Conservation (phyloP, 129 eudicot species). For the Lactuca sativa region DNA sequence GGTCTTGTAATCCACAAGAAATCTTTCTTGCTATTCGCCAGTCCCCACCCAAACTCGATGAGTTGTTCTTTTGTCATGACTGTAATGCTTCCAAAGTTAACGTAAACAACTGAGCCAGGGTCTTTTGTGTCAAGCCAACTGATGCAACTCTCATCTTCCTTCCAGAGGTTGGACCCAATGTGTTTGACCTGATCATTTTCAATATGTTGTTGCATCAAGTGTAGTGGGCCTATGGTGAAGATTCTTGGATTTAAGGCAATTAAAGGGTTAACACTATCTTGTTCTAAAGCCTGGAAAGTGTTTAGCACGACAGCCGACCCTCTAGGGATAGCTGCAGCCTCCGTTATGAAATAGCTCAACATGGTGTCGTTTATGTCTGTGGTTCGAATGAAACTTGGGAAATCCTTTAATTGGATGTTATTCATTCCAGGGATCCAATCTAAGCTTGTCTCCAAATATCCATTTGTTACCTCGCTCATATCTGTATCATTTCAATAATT, state of each 20-base stretch:
- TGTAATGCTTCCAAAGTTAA: slow-evolving; percentile 34
- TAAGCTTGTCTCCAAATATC: slow-evolving; percentile 37
- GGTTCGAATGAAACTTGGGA: slow-evolving; percentile 49
- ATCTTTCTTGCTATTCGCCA: slow-evolving; percentile 42
- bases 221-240: slow-evolving; percentile 40
- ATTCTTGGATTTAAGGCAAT: slow-evolving; percentile 4
- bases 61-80: slow-evolving; percentile 40
- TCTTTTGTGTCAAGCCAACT: slow-evolving; percentile 36
- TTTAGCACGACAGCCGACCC: slow-evolving; percentile 35
- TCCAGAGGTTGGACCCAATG: slow-evolving; percentile 34
- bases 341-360: slow-evolving; percentile 23
- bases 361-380: slow-evolving; percentile 30
- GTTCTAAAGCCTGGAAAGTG: slow-evolving; percentile 45
- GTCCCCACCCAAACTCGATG: no score
- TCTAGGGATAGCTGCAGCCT: background rate
- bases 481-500: slow-evolving; percentile 24
- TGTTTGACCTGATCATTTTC: slow-evolving; percentile 9
- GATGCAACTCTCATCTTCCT: background rate
- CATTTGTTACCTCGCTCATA: slow-evolving; percentile 37
- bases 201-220: slow-evolving; percentile 18
- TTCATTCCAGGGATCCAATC: slow-evolving; percentile 44
- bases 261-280: slow-evolving; percentile 23
- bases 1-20: slow-evolving; percentile 52
- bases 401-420: slow-evolving; percentile 37
- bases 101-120: slow-evolving; percentile 29